A percentile compares a stretch with the other conserved stretches of the same genome.
These are phyloP conservation scores for Arthrobotrys pseudoclavata DNA, from an alignment of 2,329 filamentous ascomycete species.

Conservation along the genomic window DNA sequence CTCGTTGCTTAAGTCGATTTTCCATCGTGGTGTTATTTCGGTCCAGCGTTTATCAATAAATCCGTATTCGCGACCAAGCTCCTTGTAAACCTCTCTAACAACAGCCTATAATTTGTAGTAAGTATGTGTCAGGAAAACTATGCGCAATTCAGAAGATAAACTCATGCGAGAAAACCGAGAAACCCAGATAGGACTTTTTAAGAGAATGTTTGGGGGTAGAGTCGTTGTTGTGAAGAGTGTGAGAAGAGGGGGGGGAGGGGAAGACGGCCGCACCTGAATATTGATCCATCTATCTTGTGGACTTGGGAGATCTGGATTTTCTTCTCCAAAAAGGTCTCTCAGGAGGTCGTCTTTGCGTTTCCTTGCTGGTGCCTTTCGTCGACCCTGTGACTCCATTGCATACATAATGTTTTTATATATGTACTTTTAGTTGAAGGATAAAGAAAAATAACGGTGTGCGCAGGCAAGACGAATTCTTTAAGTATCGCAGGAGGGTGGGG, in stretches of 20 bases:
- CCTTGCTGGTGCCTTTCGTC: conserved; percentile 51
- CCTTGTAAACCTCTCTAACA: conserved; percentile 57
- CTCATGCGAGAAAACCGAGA: neutral
- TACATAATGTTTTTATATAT: conserved; percentile 28
- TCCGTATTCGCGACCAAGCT: conserved; percentile 58
- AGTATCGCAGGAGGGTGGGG: conserved; percentile 20
- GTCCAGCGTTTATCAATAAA: conserved; percentile 60
- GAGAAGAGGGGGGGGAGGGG: too few species aligned
- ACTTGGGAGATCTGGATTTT: conserved; percentile 57
- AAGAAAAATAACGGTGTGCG: conserved; percentile 1
- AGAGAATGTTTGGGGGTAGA: neutral
- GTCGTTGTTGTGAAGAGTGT: neutral
- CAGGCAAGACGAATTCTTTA: conserved; percentile 23
- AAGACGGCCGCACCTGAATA: conserved; percentile 43
- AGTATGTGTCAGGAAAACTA: conserved; percentile 32
- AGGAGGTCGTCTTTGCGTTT: conserved; percentile 58
- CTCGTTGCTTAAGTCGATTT: conserved; percentile 57
- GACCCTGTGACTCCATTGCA: conserved; percentile 39
- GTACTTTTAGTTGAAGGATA: neutral
- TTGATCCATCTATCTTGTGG: conserved; percentile 60
- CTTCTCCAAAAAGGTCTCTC: conserved; percentile 56
- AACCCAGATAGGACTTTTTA: neutral
- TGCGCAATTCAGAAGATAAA: neutral
- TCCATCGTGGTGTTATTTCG: conserved; percentile 58
- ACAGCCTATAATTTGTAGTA: conserved; percentile 29